These are phyloP conservation scores for Pythium rhizo-oryzae DNA, from an alignment of 352 stramenopile species.

Conservation along the genomic window DNA sequence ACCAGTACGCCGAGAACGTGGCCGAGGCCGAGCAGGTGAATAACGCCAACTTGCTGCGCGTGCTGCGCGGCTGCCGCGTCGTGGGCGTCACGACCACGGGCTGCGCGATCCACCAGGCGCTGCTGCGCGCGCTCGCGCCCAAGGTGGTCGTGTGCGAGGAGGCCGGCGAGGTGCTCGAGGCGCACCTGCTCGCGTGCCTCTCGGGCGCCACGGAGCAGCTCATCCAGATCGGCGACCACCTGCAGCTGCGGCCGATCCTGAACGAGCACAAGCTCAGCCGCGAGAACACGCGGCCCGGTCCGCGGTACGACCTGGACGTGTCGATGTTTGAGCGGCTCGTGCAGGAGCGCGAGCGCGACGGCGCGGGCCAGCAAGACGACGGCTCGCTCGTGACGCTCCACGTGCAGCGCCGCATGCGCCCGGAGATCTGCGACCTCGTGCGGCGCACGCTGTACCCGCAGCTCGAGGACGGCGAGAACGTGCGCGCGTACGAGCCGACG, in stretches of 20 bases:
- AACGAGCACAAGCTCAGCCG: conserved; percentile 73
- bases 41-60: conserved; percentile 24
- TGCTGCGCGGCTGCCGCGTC: conserved; percentile 43
- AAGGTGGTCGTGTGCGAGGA: conserved; percentile 89
- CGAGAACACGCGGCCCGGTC: conserved; percentile 37
- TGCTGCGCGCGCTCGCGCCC: conserved; percentile 56
- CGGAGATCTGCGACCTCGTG: conserved; percentile 77
- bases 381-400: conserved; percentile 46
- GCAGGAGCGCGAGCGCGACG: conserved; percentile 6
- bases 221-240: conserved; percentile 89
- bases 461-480: conserved; percentile 57
- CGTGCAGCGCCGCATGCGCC: conserved; percentile 81
- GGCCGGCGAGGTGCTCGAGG: conserved; percentile 87
- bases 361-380: background rate
- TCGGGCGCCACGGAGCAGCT: conserved; percentile 74
- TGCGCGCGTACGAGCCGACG: conserved; percentile 50
- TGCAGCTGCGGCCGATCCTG: conserved; percentile 81
- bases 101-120: conserved; percentile 69
- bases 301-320: conserved; percentile 70
- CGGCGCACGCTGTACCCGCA: conserved; percentile 67
- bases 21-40: conserved; percentile 37
- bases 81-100: conserved; percentile 87
- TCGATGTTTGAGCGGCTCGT: conserved; percentile 88
- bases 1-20: conserved; percentile 30
- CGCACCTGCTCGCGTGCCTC: conserved; percentile 61